Conservation (phyloP, 1,284 basidiomycete genomes). For the Puccinia novopanici region DNA sequence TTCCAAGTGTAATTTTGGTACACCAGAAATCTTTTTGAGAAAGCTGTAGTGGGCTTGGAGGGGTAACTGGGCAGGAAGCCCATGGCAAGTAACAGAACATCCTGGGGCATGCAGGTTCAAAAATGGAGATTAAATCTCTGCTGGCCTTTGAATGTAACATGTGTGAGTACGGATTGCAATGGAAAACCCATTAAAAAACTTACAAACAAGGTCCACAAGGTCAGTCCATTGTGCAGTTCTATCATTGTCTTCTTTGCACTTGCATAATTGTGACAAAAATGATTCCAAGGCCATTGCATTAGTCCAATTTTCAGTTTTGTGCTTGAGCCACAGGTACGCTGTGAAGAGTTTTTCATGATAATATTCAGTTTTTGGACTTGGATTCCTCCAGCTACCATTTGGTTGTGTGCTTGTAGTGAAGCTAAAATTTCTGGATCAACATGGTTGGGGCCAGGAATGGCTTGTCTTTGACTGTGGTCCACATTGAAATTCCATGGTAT, state of each 20-base stretch:
- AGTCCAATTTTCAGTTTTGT: background rate
- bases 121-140: background rate
- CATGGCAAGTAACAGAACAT: background rate
- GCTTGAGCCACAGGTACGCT: background rate
- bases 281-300: background rate
- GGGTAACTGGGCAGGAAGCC: background rate
- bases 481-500: background rate
- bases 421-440: background rate
- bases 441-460: background rate
- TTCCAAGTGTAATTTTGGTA: constrained; percentile 6
- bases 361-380: background rate
- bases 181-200: background rate
- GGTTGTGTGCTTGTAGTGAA: background rate
- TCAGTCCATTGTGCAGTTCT: background rate
- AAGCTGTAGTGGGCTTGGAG: background rate
- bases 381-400: background rate
- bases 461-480: background rate
- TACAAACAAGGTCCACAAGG: background rate
- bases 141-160: background rate
- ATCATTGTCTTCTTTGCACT: background rate
- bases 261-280: background rate
- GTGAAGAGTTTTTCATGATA: background rate
- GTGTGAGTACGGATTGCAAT: background rate
- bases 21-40: background rate
- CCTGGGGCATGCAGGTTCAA: background rate